phyloP scores from a whole-genome alignment of 148 eudicot species.

The Cornus kousa region DNA sequence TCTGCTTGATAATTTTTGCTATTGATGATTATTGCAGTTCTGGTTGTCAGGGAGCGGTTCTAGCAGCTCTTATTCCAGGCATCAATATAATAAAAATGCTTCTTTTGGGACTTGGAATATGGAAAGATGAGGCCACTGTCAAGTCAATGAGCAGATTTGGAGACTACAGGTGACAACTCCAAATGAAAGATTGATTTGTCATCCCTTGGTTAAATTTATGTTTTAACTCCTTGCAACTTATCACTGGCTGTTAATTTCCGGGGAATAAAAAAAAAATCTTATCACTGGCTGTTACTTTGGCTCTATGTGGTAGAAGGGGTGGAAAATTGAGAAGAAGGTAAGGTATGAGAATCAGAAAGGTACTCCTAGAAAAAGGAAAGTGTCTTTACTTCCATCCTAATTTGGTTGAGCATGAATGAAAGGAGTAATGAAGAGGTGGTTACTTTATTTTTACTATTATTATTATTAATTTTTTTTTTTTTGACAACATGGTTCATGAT shows the following conservation, averaged over 20 bases:
- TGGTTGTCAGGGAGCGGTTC: constrained; percentile 59
- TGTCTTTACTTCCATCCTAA: not conserved
- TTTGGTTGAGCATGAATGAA: not conserved
- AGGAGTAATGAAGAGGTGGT: not conserved
- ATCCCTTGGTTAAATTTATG: not conserved
- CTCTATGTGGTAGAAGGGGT: not conserved
- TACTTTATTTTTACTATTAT: not conserved
- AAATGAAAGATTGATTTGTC: not conserved
- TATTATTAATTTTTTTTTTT: no score
- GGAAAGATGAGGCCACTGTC: constrained; percentile 81
- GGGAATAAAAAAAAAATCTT: not conserved
- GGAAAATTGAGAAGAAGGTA: not conserved
- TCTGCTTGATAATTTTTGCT: constrained; percentile 7
- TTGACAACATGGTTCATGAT: not conserved
- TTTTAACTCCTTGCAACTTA: not conserved
- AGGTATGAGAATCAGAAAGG: not conserved
- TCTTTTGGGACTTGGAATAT: constrained; percentile 71
- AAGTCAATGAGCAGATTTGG: constrained; percentile 88
- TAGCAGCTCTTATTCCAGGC: constrained; percentile 79
- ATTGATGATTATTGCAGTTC: constrained; percentile 18
- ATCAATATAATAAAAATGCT: constrained; percentile 70
- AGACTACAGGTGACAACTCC: constrained; percentile 22
- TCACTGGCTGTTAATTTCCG: not conserved
- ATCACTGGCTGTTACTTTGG: not conserved
- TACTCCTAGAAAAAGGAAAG: not conserved